Base-by-base conservation (phyloP, 345 rosid genomes). In the Noccaea caerulescens region DNA sequence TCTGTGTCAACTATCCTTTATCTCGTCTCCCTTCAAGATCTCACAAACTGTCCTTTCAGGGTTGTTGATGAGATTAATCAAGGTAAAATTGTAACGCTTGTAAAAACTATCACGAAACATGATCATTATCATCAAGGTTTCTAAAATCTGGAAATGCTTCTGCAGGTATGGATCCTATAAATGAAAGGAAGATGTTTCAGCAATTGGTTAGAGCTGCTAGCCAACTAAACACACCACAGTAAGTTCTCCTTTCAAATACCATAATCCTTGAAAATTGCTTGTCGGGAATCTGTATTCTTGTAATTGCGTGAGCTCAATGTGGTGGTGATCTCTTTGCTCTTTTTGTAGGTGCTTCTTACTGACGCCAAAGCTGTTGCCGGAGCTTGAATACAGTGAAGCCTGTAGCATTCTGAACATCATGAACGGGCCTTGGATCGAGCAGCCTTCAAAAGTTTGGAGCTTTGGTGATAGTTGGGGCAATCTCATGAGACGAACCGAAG, bases 61-160 rank as follows among this genome's bases (percentile, higher is more conserved):
- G 98, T 91, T 37, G 98, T 93, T 72, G 98, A 93, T 68, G 97
- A 91, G 90, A 93, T 93, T 55, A 93, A 93, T 78, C 98, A 93
- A 88, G 98, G 98, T 89, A 57, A 63, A 44, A 32, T 0, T 34
- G 9, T 11, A 38, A 33, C 23, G 34, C 7, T 66, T 10, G 27
- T n/a, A 32, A 30, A 56, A 71, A n/a, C n/a, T 46, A 27, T 45
- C 4, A 8, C 6, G 8, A 61, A 61, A 23, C 68, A 27, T 1
- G 0, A 27, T 27, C 30, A 27, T 27, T 3, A 2, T 4, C 13
- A 10, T 36, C 30, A 8, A 20, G n/a, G 51, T 41, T 23, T 32
- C 11, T 70, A 7, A 54, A 61, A 63, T 56, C 7, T 34, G 66
- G 3, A 63, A 38, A 33, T 43, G 47, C 65, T 47, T 58, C 6